Evolutionary conservation across 1,284 basidiomycete genomes (phyloP), one percentile per base, ranked within the genome.

Genomic region (Ceratobasidium sp.): DNA sequence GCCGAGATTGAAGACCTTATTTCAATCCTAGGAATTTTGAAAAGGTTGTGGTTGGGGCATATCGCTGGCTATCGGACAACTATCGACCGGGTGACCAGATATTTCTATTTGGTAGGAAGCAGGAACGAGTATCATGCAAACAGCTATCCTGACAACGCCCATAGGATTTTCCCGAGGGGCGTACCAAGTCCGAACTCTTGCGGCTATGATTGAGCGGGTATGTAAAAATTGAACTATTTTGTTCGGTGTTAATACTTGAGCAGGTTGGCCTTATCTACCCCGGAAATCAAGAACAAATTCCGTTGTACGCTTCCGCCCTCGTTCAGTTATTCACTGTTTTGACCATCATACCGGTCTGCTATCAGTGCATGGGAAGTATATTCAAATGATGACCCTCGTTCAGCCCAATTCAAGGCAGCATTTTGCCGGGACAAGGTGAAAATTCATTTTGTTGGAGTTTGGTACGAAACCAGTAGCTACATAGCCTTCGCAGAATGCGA

Each of bases 131-230:
- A 6, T 18, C 16, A 5, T n/a, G n/a, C n/a, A n/a, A n/a, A n/a
- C n/a, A 5, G 2, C 14, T 16, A 8, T 1, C 14, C n/a, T 58
- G 1, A 57, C 5, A 0, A 4, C n/a, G n/a, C n/a, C n/a, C n/a
- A 8, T 52, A 84, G 84, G 84, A 8, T 85, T 84, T 73, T 84
- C 83, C 57, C 79, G 84, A 36, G 84, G 83, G 16, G 83, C 84
- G 26, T 85, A 83, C 74, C 83, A 84, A 78, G 83, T 80, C 12
- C 80, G 84, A 3, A 78, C 77, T 1, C 74, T 84, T 1, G 82
- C 84, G 0, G 83, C 75, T 0, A 84, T 85, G 84, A 82, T 84
- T 57, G 73, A 81, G 3, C 79, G 77, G 72, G 83, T 83, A 72
- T 3, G 76, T 46, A 36, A 2, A 30, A 16, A 5, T n/a, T 4